Percentiles rank a stretch among this genome's conserved stretches.
These are phyloP conservation scores for Colletotrichum chlorophyti DNA, from an alignment of 2,329 filamentous ascomycete species.

Conservation along the genomic window DNA sequence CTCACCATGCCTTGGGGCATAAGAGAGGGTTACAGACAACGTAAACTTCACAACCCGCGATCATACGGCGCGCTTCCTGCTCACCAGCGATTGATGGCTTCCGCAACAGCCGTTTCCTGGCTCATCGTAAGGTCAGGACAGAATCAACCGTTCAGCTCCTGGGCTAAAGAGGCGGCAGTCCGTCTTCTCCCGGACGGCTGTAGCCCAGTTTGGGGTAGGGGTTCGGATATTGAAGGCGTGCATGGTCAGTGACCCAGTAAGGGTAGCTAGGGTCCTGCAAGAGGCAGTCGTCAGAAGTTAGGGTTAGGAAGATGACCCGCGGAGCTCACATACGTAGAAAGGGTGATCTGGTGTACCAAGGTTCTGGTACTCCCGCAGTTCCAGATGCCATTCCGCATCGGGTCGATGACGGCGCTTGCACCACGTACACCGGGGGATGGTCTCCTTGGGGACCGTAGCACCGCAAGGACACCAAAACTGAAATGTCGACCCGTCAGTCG, in stretches of 20 bases:
- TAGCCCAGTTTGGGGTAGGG: constrained; percentile 19
- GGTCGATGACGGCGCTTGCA: constrained; percentile 23
- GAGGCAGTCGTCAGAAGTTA: background rate
- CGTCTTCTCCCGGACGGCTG: background rate
- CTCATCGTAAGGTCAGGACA: no score
- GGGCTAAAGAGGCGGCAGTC: background rate
- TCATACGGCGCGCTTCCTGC: no score
- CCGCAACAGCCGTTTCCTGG: no score
- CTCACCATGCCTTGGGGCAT: no score
- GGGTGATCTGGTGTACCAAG: background rate
- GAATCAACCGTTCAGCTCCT: background rate
- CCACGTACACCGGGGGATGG: constrained; percentile 18
- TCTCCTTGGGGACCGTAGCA: constrained; percentile 3
- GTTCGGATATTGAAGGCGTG: background rate
- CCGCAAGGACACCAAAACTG: constrained; percentile 28
- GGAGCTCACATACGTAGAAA: background rate
- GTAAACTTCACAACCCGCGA: no score
- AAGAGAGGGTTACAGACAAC: no score
- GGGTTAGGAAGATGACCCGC: background rate
- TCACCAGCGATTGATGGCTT: no score
- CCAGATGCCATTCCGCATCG: constrained; percentile 15
- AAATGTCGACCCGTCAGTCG: background rate
- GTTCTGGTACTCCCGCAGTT: background rate
- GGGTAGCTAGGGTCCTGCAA: constrained; percentile 9
- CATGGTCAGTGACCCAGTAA: constrained; percentile 9